These are phyloP conservation scores for Ceratocystis cacaofunesta DNA, from an alignment of 2,329 filamentous ascomycete species.

Conservation along the genomic window DNA sequence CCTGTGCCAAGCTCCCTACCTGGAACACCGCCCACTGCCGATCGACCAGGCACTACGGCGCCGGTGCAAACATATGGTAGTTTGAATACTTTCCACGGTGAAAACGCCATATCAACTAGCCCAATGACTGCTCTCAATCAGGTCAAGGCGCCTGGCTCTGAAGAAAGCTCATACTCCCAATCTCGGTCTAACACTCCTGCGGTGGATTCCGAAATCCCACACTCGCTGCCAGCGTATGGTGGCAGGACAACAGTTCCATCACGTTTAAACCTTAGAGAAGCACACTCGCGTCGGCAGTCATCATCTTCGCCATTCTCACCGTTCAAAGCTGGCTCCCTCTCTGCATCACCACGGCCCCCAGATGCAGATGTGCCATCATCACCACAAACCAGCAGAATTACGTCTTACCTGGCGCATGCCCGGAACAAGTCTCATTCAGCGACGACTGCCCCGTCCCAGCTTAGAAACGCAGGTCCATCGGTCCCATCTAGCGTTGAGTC, in stretches of 20 bases:
- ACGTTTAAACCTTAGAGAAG: constrained; percentile 9
- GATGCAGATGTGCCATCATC: constrained; percentile 39
- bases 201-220: constrained; percentile 31
- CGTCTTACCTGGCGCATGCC: constrained; percentile 10
- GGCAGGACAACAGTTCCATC: constrained; percentile 9
- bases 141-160: constrained; percentile 45
- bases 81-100: constrained; percentile 77
- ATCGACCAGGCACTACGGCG: neutral
- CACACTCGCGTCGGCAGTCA: constrained; percentile 47
- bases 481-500: constrained; percentile 35
- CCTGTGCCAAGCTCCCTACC: constrained; percentile 5
- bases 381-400: constrained; percentile 27
- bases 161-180: constrained; percentile 43
- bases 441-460: constrained; percentile 9
- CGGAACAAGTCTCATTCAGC: constrained; percentile 15
- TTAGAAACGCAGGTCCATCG: constrained; percentile 25
- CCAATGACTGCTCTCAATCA: constrained; percentile 71
- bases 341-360: constrained; percentile 55
- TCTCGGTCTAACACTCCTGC: constrained; percentile 26
- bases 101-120: constrained; percentile 61
- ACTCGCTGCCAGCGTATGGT: constrained; percentile 35
- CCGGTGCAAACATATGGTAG: constrained; percentile 64
- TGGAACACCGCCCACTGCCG: neutral
- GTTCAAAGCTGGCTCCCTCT: constrained; percentile 93
- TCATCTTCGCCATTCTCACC: constrained; percentile 84